Percentiles rank a stretch among this genome's conserved stretches.
Evolutionary conservation across 2,329 filamentous ascomycete genomes (phyloP).

Genomic region (Basipetospora chlamydospora): DNA sequence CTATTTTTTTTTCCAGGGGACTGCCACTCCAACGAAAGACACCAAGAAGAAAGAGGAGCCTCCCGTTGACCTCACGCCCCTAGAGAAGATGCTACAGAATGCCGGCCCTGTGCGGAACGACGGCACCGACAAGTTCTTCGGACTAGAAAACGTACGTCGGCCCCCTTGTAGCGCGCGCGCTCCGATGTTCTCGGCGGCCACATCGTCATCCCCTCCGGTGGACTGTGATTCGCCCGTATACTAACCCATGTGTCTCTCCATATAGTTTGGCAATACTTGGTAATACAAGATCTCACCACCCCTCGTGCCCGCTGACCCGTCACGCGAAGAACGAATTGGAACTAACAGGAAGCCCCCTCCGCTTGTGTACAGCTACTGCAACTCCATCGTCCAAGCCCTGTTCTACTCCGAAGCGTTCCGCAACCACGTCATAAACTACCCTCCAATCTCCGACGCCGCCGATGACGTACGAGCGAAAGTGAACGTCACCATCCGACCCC

Average conservation of each 20-base stretch:
- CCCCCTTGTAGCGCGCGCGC: constrained; percentile 3
- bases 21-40: constrained; percentile 22
- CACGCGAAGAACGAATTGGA: no score
- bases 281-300: constrained; percentile 28
- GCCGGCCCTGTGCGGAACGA: constrained; percentile 69
- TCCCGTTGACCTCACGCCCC: constrained; percentile 43
- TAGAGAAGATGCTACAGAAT: constrained; percentile 66
- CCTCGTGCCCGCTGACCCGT: neutral
- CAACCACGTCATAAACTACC: constrained; percentile 86
- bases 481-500: constrained; percentile 45
- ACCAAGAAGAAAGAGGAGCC: constrained; percentile 42
- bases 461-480: constrained; percentile 42
- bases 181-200: no score
- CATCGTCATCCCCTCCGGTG: no score
- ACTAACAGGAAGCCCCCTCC: neutral
- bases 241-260: no score
- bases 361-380: constrained; percentile 73
- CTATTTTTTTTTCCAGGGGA: no score
- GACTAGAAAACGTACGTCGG: constrained; percentile 80
- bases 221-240: no score
- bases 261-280: constrained; percentile 93
- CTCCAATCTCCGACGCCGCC: constrained; percentile 55
- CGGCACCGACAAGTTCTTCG: constrained; percentile 96
- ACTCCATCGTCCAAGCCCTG: constrained; percentile 92
- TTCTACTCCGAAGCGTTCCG: constrained; percentile 93